Evolutionary conservation across 352 stramenopile species (phyloP).

Genomic region (Phytophthora hybrid): DNA sequence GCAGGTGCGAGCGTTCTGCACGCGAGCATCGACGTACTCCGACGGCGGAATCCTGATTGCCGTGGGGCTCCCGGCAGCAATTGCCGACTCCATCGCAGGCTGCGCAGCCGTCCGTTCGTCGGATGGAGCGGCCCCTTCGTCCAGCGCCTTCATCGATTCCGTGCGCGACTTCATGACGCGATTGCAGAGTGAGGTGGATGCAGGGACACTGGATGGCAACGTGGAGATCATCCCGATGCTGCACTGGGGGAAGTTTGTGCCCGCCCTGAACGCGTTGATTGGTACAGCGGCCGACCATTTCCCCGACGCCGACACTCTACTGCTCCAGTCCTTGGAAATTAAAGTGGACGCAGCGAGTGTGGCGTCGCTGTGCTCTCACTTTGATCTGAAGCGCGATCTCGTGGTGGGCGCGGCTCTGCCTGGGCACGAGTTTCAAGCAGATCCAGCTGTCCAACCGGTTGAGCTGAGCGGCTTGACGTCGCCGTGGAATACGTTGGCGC

Average conservation of each 20-base stretch:
- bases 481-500: conserved; percentile 96
- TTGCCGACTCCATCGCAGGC: conserved; percentile 23
- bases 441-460: conserved; percentile 42
- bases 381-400: conserved; percentile 79
- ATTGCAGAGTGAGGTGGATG: conserved; percentile 38
- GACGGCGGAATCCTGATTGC: conserved; percentile 65
- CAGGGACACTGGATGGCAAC: conserved; percentile 22
- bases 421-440: conserved; percentile 66
- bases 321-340: conserved; percentile 95
- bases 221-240: conserved; percentile 91
- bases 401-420: conserved; percentile 93
- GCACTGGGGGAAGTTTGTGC: conserved; percentile 95
- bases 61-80: conserved; percentile 43
- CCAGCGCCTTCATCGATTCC: conserved; percentile 47
- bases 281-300: conserved; percentile 70
- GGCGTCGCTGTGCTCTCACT: conserved; percentile 59
- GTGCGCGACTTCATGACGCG: conserved; percentile 50
- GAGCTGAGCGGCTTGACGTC: conserved; percentile 89
- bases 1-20: conserved; percentile 63
- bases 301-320: conserved; percentile 56
- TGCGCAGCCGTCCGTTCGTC: conserved; percentile 5
- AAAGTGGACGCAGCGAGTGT: conserved; percentile 64
- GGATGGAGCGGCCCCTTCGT: conserved; percentile 11
- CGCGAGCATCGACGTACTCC: conserved; percentile 56
- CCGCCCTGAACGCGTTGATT: conserved; percentile 95